Evolutionary conservation across 2,329 filamentous ascomycete genomes (phyloP).

Genomic region (Colletotrichum lupini): DNA sequence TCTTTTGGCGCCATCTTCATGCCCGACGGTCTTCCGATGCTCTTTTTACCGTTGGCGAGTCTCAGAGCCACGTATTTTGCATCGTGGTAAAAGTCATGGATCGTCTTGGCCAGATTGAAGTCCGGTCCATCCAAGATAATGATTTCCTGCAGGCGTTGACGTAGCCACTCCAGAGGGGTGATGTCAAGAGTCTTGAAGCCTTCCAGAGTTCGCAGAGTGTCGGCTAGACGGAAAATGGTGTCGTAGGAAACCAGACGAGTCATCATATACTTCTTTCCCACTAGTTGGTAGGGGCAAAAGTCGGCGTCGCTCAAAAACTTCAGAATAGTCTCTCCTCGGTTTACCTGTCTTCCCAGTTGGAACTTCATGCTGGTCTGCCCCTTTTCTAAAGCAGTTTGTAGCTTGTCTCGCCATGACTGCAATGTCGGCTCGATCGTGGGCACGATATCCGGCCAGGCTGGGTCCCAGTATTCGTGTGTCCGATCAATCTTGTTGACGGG

Average conservation of each 20-base stretch:
- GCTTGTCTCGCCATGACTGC: conserved; percentile 60
- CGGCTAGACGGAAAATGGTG: conserved; percentile 65
- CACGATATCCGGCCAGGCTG: conserved; percentile 60
- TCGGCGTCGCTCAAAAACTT: conserved; percentile 62
- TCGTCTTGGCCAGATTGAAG: conserved; percentile 63
- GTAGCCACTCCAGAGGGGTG: conserved; percentile 65
- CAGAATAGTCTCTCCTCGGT: conserved; percentile 64
- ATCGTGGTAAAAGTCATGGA: conserved; percentile 68
- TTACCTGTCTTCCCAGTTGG: conserved; percentile 66
- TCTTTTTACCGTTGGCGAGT: conserved; percentile 65
- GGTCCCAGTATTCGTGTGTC: conserved; percentile 66
- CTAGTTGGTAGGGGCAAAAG: conserved; percentile 67
- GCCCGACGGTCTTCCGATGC: conserved; percentile 66
- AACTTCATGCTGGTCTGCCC: conserved; percentile 57
- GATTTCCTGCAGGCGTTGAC: conserved; percentile 66
- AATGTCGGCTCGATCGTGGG: conserved; percentile 55
- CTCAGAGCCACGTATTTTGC: conserved; percentile 61
- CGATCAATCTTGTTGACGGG: conserved; percentile 63
- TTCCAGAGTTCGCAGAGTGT: conserved; percentile 63
- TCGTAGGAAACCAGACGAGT: conserved; percentile 62
- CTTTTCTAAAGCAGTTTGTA: conserved; percentile 49
- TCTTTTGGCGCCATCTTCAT: conserved; percentile 49
- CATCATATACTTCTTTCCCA: conserved; percentile 62
- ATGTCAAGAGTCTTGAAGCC: conserved; percentile 63
- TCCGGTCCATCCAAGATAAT: conserved; percentile 52